Base-by-base conservation (phyloP, 148 eudicot species). In the Rhododendron henanense region DNA sequence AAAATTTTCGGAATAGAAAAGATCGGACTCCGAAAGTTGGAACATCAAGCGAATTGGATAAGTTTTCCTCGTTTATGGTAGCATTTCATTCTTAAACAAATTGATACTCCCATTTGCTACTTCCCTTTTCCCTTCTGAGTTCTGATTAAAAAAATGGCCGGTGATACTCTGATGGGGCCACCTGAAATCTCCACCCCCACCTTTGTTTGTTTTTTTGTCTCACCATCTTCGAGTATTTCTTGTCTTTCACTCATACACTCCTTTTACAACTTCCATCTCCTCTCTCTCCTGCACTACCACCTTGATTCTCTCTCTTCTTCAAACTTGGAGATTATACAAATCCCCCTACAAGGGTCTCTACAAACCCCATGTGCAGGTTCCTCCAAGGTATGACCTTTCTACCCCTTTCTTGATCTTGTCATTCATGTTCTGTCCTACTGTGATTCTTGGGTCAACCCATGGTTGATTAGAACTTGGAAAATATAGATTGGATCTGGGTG, bases 161-260 rank as follows among this genome's bases (percentile, higher is more conserved):
- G 45, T 73, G 18, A 11, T 81, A 37, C 84, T 18, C 18, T 47
- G 84, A 37, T 59, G 83, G 79, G 84, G 31, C 78, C 79, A 53
- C 51, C 39, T 9, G 73, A 67, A 53, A 84, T 45, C 39, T 76
- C 74, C 79, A 44, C 76, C 75, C 75, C 85, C 50, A 83, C 85
- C 57, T 86, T 41, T 57, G 3, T 81, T 73, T 39, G 18, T 33
- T 74, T 78, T 74, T 41, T 45, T 23, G 50, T 79, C 75, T 82
- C 50, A 28, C 33, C 41, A 51, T 25, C 53, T 71, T 71, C 63
- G 25, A 83, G 85, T 74, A 78, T 87, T 87, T 35, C 85, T 87
- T 87, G 82, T 71, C 47, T 87, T 47, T 61, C 55, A 87, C 90
- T 82, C 81, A 76, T 53, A 57, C 65, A 6, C 84, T 69, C n/a